Evolutionary conservation across 2,329 filamentous ascomycete species (phyloP).

Genomic region (Aspergillus amoenus): DNA sequence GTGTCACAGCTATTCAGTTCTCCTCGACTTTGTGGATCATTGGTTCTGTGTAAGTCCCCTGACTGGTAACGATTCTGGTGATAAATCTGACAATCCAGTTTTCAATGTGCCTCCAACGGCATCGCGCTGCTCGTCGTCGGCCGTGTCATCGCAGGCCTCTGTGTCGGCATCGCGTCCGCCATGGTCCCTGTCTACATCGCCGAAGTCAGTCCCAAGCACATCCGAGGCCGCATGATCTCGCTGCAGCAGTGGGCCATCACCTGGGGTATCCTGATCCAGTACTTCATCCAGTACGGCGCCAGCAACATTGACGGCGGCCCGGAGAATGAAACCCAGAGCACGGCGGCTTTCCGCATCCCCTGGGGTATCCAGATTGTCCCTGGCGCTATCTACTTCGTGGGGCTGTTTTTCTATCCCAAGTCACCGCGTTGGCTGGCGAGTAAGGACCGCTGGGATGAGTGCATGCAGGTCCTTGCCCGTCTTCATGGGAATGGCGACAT

Average conservation of each 20-base stretch:
- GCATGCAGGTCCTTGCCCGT: constrained; percentile 48
- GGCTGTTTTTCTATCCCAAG: constrained; percentile 53
- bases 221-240: constrained; percentile 62
- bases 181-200: constrained; percentile 69
- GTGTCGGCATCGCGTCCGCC: constrained; percentile 70
- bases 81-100: constrained; percentile 43
- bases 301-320: constrained; percentile 56
- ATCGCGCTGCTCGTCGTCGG: constrained; percentile 70
- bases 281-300: constrained; percentile 46
- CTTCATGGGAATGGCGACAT: constrained; percentile 65
- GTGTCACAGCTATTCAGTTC: constrained; percentile 52
- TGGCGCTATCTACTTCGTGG: constrained; percentile 55
- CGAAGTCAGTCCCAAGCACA: constrained; percentile 60
- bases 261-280: constrained; percentile 68
- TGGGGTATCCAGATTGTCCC: constrained; percentile 65
- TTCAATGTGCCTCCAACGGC: constrained; percentile 60
- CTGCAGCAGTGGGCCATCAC: constrained; percentile 74
- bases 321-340: constrained; percentile 47
- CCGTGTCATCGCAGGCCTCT: constrained; percentile 67
- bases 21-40: constrained; percentile 51
- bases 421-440: constrained; percentile 63
- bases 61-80: not conserved
- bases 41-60: constrained; percentile 14
- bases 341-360: constrained; percentile 61
- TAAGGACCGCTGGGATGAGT: constrained; percentile 58